A percentile compares a stretch with the other conserved stretches of the same genome.
These are phyloP conservation scores for Acrocalymma vagum DNA, from an alignment of 2,329 filamentous ascomycete genomes.

Conservation along the genomic window DNA sequence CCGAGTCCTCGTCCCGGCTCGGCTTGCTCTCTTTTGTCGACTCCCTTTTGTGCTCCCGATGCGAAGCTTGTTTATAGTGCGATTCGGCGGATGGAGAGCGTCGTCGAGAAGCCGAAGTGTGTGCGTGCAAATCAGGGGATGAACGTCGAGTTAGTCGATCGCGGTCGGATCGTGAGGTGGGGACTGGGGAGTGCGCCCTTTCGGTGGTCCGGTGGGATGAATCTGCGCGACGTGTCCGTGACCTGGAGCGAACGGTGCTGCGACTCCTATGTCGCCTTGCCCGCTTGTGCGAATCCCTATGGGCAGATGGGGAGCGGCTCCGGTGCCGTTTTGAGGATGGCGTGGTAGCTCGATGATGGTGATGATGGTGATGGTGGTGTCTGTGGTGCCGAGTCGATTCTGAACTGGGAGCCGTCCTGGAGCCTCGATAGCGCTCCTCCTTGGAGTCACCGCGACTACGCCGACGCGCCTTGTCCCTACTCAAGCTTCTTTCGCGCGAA, in stretches of 20 bases:
- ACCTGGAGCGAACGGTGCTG: conserved; percentile 44
- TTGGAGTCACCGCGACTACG: conserved; percentile 41
- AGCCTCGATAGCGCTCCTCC: conserved; percentile 46
- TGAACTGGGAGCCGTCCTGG: conserved; percentile 46
- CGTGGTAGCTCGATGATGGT: conserved; percentile 42
- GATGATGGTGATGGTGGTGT: conserved; percentile 35
- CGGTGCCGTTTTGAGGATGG: conserved; percentile 49
- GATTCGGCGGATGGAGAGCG: conserved; percentile 53
- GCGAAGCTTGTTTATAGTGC: conserved; percentile 41
- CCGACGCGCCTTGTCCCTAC: conserved; percentile 41
- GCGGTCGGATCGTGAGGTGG: conserved; percentile 36
- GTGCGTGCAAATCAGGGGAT: conserved; percentile 48
- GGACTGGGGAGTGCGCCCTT: conserved; percentile 42
- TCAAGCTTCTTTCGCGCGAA: conserved; percentile 43
- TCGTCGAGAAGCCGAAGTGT: conserved; percentile 38
- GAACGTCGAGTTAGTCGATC: conserved; percentile 41
- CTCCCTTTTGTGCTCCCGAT: conserved; percentile 42
- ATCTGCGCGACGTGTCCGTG: conserved; percentile 40
- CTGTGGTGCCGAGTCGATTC: conserved; percentile 43
- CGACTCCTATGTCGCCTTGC: conserved; percentile 44
- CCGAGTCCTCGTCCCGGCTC: conserved; percentile 36
- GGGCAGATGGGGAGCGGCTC: conserved; percentile 46
- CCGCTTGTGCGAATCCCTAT: conserved; percentile 40
- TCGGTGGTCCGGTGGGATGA: conserved; percentile 35
- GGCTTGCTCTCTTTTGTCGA: conserved; percentile 38